Evolutionary conservation across 148 eudicot genomes (phyloP), one percentile per base, ranked within the genome.

Genomic region (Amaranthus hypochondriacus): DNA sequence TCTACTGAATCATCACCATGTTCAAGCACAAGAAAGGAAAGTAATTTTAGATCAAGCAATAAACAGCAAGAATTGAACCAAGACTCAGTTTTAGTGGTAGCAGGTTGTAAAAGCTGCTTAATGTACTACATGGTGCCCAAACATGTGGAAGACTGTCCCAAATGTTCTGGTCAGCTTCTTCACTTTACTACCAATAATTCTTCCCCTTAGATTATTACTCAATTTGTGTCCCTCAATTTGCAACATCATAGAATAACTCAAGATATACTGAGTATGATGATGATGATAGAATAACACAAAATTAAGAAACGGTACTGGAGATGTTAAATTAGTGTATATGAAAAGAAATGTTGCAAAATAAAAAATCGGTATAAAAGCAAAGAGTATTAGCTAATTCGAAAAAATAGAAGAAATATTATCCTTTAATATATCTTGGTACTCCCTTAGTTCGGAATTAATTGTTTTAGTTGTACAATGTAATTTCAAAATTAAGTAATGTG

Each of bases 101-200:
- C 93, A 12, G 98, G 98, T 21, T 91, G 98, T 89, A 94, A 87
- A 79, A 84, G 87, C 63, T 94, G 98, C 66, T 79, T 91, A 11
- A 94, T 94, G 98, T 94, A 94, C 79, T 87, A 85, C 86, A 94
- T 94, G 98, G 90, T 94, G 67, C 93, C 96, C 14, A 94, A 91
- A 80, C 91, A 84, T 61, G 87, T 73, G 2, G 76, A 81, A 9
- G 80, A 81, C 66, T 94, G 98, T 82, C 92, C 96, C 77, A 94
- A 91, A 86, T 94, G 98, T 78, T 80, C 76, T 59, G 97, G 90
- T 78, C 93, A 88, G 73, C 97, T 94, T 72, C 88, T 94, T 69
- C 96, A 89, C 85, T 91, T 94, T 79, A 82, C 79, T 75, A 70
- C 79, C 79, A 76, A 72, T 80, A 59, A 42, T 39, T 55, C 70